Evolutionary conservation across 148 eudicot genomes (phyloP), one percentile per base, ranked within the genome.

Genomic region (Chenopodium suecicum): DNA sequence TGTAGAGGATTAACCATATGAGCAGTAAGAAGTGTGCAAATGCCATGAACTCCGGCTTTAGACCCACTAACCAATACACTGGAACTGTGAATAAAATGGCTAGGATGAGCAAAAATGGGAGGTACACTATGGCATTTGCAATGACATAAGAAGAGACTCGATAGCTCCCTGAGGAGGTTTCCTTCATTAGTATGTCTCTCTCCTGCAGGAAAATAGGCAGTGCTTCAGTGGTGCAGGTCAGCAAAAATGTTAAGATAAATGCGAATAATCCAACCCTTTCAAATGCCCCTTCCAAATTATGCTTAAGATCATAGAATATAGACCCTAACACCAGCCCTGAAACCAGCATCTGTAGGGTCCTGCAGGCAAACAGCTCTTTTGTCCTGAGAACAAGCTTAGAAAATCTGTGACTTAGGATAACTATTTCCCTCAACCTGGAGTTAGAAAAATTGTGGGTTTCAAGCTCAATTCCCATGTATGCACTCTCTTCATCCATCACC

Each of bases 211-310:
- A 97, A 31, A 97, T 87, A 19, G 99, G 99, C 31, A 97, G 85
- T 27, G 99, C 99, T 81, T 97, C 99, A 60, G 90, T 91, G 20
- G 98, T 92, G 83, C 90, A 88, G 25, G 99, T 89, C 4, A 97
- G 77, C 77, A 97, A 78, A 82, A 94, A 97, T 32, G 99, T 97
- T 79, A 97, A 75, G 50, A 90, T 90, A 86, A 97, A 97, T 16
- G 99, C 99, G 78, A 97, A 94, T 46, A 97, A 80, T n/a, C 99
- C 99, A 17, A 91, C 94, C 80, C 92, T 87, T 83, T 94, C 99
- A 71, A 87, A 80, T 1, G 99, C 94, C 47, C 99, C 99, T 7
- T 84, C 68, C 65, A 97, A 80, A 85, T 92, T 86, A 58, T 90
- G 86, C 47, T 88, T 81, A 9, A 97, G 93, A 80, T 89, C 60